A percentile compares a stretch with the other conserved stretches of the same genome.
These are phyloP conservation scores for Glonium stellatum DNA, from an alignment of 495 filamentous ascomycete genomes.

Conservation along the genomic window DNA sequence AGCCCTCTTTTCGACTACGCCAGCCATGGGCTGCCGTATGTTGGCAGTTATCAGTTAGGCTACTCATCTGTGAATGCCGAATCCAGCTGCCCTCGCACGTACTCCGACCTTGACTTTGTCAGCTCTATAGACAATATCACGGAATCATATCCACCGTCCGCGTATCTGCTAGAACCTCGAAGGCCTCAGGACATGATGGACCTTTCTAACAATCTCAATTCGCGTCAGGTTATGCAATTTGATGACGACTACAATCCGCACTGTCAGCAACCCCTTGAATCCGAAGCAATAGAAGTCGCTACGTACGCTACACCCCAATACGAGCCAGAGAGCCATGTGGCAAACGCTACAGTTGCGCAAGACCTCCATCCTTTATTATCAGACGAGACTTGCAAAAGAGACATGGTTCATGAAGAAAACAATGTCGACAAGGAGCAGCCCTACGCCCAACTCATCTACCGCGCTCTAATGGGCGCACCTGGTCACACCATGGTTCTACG, in stretches of 20 bases:
- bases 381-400: slow-evolving; percentile 7
- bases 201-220: slow-evolving; percentile 1
- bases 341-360: slow-evolving; percentile 9
- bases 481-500: slow-evolving; percentile 67
- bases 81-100: slow-evolving; percentile 22
- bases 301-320: background rate
- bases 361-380: slow-evolving; percentile 3
- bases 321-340: background rate
- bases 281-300: slow-evolving; percentile 3
- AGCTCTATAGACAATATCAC: slow-evolving; percentile 5
- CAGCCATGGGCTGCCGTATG: slow-evolving; percentile 13
- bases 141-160: slow-evolving; percentile 22
- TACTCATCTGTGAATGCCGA: slow-evolving; percentile 8
- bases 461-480: slow-evolving; percentile 60
- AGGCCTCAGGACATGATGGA: slow-evolving; percentile 16
- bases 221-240: slow-evolving; percentile 6
- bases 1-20: slow-evolving; percentile 3
- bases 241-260: slow-evolving; percentile 12
- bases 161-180: slow-evolving; percentile 21
- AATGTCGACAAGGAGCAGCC: slow-evolving; percentile 44
- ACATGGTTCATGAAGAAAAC: slow-evolving; percentile 24
- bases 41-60: slow-evolving; percentile 11
- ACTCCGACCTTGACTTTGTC: slow-evolving; percentile 12
- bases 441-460: slow-evolving; percentile 78
- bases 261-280: slow-evolving; percentile 2